Percentiles rank a stretch among this genome's conserved stretches.
Evolutionary conservation across 202 grass and related monocot species (phyloP).

Genomic region (Zoysia matrella): DNA sequence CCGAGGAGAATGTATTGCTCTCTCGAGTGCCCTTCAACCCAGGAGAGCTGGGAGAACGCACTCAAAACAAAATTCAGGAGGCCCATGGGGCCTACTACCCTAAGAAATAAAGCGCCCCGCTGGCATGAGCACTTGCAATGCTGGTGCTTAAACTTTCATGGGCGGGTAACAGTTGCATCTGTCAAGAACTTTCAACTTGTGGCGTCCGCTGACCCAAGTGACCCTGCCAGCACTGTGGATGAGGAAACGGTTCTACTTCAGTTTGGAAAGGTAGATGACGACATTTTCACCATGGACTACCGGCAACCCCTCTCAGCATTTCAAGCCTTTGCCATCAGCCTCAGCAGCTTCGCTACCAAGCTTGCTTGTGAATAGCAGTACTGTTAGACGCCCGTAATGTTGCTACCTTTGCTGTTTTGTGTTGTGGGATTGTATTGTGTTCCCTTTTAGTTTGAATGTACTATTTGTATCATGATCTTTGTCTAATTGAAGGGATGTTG

Average conservation of each 20-base stretch:
- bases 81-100: slow-evolving; percentile 28
- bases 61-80: slow-evolving; percentile 54
- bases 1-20: slow-evolving; percentile 79
- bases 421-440: neutral
- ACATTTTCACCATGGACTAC: slow-evolving; percentile 92
- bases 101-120: slow-evolving; percentile 88
- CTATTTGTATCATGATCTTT: slow-evolving; percentile 30
- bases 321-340: slow-evolving; percentile 87
- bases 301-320: slow-evolving; percentile 83
- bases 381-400: slow-evolving; percentile 18
- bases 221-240: slow-evolving; percentile 43
- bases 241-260: slow-evolving; percentile 85
- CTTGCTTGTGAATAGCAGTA: slow-evolving; percentile 85
- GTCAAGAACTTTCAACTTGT: slow-evolving; percentile 93
- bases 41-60: slow-evolving; percentile 54
- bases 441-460: slow-evolving; percentile 13
- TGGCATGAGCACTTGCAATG: slow-evolving; percentile 97
- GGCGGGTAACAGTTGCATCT: slow-evolving; percentile 89
- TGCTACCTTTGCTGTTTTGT: slow-evolving; percentile 3
- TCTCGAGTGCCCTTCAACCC: slow-evolving; percentile 58
- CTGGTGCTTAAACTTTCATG: slow-evolving; percentile 97
- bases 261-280: slow-evolving; percentile 73
- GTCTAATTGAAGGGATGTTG: slow-evolving; percentile 25
- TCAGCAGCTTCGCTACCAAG: slow-evolving; percentile 95
- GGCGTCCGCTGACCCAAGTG: slow-evolving; percentile 45